These are phyloP conservation scores for Hypoxylon rubiginosum DNA, from an alignment of 2,329 filamentous ascomycete species.

Conservation along the genomic window DNA sequence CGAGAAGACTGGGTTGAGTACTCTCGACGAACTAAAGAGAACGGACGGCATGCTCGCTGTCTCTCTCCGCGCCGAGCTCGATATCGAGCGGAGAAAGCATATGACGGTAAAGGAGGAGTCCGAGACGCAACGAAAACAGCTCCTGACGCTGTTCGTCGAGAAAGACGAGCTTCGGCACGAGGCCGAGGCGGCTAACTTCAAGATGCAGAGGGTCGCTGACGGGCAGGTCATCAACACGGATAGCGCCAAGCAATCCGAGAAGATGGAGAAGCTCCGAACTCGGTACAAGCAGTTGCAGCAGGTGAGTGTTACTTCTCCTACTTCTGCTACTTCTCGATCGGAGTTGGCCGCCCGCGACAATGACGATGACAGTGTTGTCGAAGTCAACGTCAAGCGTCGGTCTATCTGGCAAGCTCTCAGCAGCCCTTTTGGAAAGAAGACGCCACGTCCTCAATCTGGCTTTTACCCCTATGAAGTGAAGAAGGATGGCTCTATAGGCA, in stretches of 20 bases:
- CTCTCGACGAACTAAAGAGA: constrained; percentile 70
- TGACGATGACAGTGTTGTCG: constrained; percentile 35
- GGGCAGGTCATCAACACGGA: constrained; percentile 51
- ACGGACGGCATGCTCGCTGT: constrained; percentile 70
- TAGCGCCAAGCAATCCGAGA: constrained; percentile 59
- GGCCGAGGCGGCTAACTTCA: constrained; percentile 60
- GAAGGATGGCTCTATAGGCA: constrained; percentile 31
- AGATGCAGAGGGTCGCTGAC: constrained; percentile 56
- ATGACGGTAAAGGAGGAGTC: constrained; percentile 64
- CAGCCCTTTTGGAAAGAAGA: constrained; percentile 28
- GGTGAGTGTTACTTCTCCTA: constrained; percentile 60
- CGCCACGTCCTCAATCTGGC: constrained; percentile 23
- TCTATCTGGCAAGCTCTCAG: constrained; percentile 43
- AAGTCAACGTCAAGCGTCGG: constrained; percentile 42
- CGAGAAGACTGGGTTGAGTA: constrained; percentile 66
- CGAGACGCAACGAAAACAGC: constrained; percentile 70
- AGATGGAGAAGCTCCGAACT: constrained; percentile 69
- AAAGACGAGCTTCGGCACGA: constrained; percentile 72
- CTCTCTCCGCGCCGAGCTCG: constrained; percentile 71
- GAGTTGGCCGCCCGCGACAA: constrained; percentile 29
- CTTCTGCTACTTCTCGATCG: constrained; percentile 19
- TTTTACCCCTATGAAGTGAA: constrained; percentile 40
- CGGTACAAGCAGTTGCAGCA: constrained; percentile 69
- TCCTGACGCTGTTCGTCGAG: constrained; percentile 70
- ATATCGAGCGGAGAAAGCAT: constrained; percentile 66